Evolutionary conservation across 2,329 filamentous ascomycete genomes (phyloP).

Genomic region (Colletotrichum spinosum): DNA sequence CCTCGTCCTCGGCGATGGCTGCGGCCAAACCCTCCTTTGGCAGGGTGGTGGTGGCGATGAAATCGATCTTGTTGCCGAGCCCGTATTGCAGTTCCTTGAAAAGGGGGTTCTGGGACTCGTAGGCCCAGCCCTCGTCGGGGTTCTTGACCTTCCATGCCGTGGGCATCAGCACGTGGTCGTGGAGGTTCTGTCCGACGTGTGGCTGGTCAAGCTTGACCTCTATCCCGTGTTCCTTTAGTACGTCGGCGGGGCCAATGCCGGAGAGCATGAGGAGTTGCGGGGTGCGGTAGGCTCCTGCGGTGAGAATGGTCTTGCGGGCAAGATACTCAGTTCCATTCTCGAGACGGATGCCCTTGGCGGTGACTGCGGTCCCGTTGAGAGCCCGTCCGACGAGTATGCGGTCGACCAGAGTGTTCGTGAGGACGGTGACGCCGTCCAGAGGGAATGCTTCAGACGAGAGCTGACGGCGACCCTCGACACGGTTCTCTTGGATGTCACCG

Average conservation of each 20-base stretch:
- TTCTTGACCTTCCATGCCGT: slow-evolving; percentile 47
- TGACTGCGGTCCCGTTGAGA: slow-evolving; percentile 10
- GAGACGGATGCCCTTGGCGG: slow-evolving; percentile 44
- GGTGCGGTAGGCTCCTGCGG: slow-evolving; percentile 61
- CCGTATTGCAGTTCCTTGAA: slow-evolving; percentile 50
- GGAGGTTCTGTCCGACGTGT: slow-evolving; percentile 62
- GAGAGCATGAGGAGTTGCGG: slow-evolving; percentile 64
- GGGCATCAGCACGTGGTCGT: slow-evolving; percentile 59
- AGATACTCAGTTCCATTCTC: slow-evolving; percentile 42
- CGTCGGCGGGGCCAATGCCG: slow-evolving; percentile 59
- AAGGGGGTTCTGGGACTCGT: slow-evolving; percentile 45
- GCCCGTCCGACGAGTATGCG: slow-evolving; percentile 33
- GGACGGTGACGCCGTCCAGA: slow-evolving; percentile 42
- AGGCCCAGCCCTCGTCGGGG: slow-evolving; percentile 46
- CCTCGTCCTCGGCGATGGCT: slow-evolving; percentile 49
- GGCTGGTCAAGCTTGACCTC: slow-evolving; percentile 54
- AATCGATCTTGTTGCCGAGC: slow-evolving; percentile 51
- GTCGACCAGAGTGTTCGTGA: slow-evolving; percentile 40
- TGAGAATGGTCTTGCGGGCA: slow-evolving; percentile 52
- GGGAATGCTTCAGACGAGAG: slow-evolving; percentile 41
- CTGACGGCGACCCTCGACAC: slow-evolving; percentile 40
- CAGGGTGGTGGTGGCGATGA: slow-evolving; percentile 46
- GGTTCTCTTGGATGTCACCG: slow-evolving; percentile 45
- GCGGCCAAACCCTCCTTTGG: slow-evolving; percentile 43
- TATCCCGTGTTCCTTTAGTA: slow-evolving; percentile 54